A percentile compares a stretch with the other conserved stretches of the same genome.
phyloP scores from a whole-genome alignment of 331 rosid genomes.

The Quercus tomentella region DNA sequence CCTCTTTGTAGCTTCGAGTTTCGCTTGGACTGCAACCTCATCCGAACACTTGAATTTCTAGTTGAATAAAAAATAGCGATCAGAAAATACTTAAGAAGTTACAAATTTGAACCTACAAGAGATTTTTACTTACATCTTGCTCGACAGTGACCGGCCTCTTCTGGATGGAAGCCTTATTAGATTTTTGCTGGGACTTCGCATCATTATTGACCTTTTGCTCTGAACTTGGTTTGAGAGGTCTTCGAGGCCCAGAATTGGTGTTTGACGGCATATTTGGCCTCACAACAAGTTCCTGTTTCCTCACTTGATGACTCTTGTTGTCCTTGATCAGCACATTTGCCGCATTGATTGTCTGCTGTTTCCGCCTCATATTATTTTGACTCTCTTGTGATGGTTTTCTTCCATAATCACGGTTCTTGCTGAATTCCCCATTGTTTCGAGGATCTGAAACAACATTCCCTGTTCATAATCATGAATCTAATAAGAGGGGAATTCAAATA shows the following conservation, averaged over 20 bases:
- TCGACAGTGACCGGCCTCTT: constrained; percentile 40
- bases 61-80: constrained; percentile 11
- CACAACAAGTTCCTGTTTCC: constrained; percentile 42
- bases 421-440: constrained; percentile 46
- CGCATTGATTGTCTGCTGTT: constrained; percentile 30
- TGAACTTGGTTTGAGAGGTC: constrained; percentile 42
- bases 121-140: constrained; percentile 51
- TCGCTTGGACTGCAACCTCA: constrained; percentile 56
- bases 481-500: constrained; percentile 29
- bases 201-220: constrained; percentile 37
- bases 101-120: not conserved
- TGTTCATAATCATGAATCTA: constrained; percentile 33
- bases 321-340: constrained; percentile 33
- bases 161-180: constrained; percentile 33
- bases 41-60: constrained; percentile 57
- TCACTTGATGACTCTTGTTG: constrained; percentile 34
- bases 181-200: constrained; percentile 33
- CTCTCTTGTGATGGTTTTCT: constrained; percentile 44
- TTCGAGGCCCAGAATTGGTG: constrained; percentile 43
- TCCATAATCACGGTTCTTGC: constrained; percentile 45
- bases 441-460: constrained; percentile 67
- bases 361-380: constrained; percentile 39
- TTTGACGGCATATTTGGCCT: constrained; percentile 45
- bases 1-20: constrained; percentile 95
- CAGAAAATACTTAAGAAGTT: constrained; percentile 14